These are phyloP conservation scores for Verticillium zaregamsianum DNA, from an alignment of 2,329 filamentous ascomycete genomes.

Conservation along the genomic window DNA sequence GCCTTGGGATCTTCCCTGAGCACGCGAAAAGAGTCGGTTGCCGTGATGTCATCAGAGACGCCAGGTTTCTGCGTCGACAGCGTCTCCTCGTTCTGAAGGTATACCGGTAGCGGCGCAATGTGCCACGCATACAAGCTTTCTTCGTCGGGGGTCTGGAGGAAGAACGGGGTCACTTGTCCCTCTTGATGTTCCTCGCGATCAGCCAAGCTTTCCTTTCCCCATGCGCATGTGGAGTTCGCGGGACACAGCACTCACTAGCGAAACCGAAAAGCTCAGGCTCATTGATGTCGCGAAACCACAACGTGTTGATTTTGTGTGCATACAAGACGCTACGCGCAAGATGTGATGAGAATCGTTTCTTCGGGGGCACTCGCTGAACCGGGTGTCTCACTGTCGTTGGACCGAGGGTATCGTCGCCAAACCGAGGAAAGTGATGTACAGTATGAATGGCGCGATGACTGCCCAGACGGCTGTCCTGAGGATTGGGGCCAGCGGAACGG, in stretches of 20 bases:
- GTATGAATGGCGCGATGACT: conserved; percentile 53
- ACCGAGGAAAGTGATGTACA: conserved; percentile 65
- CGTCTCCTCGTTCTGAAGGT: conserved; percentile 64
- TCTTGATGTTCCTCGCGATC: conserved; percentile 37
- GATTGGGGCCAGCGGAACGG: conserved; percentile 16
- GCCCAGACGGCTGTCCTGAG: conserved; percentile 43
- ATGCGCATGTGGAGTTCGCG: conserved; percentile 1
- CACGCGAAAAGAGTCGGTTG: conserved; percentile 55
- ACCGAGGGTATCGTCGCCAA: conserved; percentile 64
- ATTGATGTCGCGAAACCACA: conserved; percentile 68
- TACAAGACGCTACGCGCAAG: conserved; percentile 65
- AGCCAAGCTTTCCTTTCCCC: background rate
- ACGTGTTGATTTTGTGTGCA: conserved; percentile 72
- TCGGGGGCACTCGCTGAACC: background rate
- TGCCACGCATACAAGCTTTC: conserved; percentile 88
- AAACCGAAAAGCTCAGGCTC: conserved; percentile 83
- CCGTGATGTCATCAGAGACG: conserved; percentile 48
- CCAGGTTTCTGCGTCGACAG: conserved; percentile 50
- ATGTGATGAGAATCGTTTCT: background rate
- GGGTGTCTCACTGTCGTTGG: conserved; percentile 70
- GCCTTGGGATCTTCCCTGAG: conserved; percentile 60
- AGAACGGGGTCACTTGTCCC: conserved; percentile 86
- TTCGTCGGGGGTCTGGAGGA: conserved; percentile 67
- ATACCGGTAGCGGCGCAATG: conserved; percentile 73
- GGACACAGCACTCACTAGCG: conserved; percentile 54